Base-by-base conservation (phyloP, 495 filamentous ascomycete genomes). In the Hypoxylon lienhwacheense region DNA sequence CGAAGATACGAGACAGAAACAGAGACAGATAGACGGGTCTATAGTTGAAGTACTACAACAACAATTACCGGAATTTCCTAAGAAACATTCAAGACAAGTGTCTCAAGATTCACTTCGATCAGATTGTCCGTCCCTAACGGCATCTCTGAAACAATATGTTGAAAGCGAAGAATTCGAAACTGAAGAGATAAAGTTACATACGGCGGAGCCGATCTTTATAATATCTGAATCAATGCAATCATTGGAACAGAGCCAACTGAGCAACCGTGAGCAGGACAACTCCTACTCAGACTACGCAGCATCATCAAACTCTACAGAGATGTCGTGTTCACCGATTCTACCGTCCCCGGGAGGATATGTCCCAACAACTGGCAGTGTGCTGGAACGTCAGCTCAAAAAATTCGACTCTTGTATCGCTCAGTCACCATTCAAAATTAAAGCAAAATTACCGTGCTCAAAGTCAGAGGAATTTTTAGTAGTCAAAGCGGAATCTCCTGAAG, bases 21-120 rank as follows among this genome's bases (percentile, higher is more conserved):
- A 57, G 60, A 17, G 54, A 66, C 51, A 59, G 47, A 47, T 66
- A 62, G 36, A 64, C 59, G 61, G 55, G 29, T 5, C 25, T 28
- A 10, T 51, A 56, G 35, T 58, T 55, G 44, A 63, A 11, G 16
- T 66, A 24, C 43, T 71, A 20, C 69, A 72, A 43, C 66, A 74
- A 0, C 73, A 73, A n/a, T 41, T 79, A 4, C 76, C 76, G n/a
- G 67, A 73, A 51, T 62, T 76, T 1, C 63, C 62, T 5, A 52
- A 29, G 19, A 14, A 10, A 28, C 50, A 33, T 22, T 55, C 59
- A 6, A 64, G 63, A 24, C 55, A 55, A 14, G 20, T 45, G 6
- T 71, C 70, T 0, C 53, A 37, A 16, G 60, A 55, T 15, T 66
- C 64, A 22, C 20, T 62, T 4, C 11, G 48, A 5, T 56, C 64